phyloP scores from a whole-genome alignment of 306 rosid species.

The Acacia melanoxylon region DNA sequence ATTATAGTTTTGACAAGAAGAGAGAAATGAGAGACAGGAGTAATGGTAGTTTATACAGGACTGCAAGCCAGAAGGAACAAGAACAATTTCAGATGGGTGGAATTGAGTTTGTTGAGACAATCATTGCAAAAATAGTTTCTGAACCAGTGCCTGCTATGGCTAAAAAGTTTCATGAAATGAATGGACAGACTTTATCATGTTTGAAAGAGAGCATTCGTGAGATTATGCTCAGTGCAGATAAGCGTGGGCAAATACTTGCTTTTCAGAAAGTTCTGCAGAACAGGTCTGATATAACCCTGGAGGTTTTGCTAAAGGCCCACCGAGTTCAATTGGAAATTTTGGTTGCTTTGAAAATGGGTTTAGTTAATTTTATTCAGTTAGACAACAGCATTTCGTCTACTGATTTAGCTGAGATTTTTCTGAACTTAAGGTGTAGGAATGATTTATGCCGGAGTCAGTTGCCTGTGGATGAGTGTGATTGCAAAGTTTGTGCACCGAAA shows the following conservation, averaged over 20 bases:
- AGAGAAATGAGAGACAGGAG: conserved; percentile 61
- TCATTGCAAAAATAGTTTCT: conserved; percentile 66
- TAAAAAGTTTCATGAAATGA: conserved; percentile 77
- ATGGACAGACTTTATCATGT: conserved; percentile 46
- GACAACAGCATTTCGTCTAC: conserved; percentile 51
- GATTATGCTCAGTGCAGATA: conserved; percentile 67
- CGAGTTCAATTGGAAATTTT: conserved; percentile 78
- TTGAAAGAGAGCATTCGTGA: conserved; percentile 74
- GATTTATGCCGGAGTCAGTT: conserved; percentile 62
- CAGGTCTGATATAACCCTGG: conserved; percentile 76
- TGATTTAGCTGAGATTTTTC: conserved; percentile 85
- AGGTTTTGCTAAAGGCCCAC: conserved; percentile 68
- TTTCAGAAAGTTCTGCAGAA: conserved; percentile 74
- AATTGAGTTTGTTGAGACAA: conserved; percentile 65
- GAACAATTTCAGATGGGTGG: conserved; percentile 63
- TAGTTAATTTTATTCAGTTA: conserved; percentile 60
- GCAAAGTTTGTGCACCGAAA: conserved; percentile 84
- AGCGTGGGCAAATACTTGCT: conserved; percentile 55
- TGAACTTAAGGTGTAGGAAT: conserved; percentile 76
- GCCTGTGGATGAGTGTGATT: conserved; percentile 98
- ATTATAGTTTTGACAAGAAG: conserved; percentile 74
- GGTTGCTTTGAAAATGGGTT: conserved; percentile 83
- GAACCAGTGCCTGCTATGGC: conserved; percentile 79
- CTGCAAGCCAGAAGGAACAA: conserved; percentile 68
- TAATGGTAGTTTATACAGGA: conserved; percentile 72